Conservation (phyloP, 108 stramenopile species). For the Skeletonema marinoi region DNA sequence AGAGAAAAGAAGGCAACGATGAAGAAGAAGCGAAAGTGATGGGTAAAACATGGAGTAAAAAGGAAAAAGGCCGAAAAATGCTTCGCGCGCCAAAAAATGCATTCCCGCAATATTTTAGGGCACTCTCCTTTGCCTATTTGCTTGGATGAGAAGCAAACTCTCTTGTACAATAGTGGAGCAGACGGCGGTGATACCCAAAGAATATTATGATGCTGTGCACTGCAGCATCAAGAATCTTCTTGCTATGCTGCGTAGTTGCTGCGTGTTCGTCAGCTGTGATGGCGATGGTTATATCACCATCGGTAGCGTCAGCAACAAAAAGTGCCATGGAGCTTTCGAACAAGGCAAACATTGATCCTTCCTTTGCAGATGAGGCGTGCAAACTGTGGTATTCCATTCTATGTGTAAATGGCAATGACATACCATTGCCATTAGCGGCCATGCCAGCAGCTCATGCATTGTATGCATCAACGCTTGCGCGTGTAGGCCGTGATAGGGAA, state of each 20-base stretch:
- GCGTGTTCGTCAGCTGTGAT: not conserved
- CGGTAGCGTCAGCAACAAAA: not conserved
- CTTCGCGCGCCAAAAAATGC: no score
- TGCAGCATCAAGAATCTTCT: no score
- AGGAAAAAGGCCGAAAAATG: no score
- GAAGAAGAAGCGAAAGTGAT: no score
- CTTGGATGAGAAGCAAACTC: no score
- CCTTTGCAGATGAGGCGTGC: slow-evolving; percentile 28
- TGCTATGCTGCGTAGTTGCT: not conserved
- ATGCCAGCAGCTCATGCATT: slow-evolving; percentile 39
- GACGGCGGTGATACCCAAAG: no score
- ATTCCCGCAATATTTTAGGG: no score
- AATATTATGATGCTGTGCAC: no score
- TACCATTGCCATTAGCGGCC: slow-evolving; percentile 4
- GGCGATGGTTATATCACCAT: slow-evolving; percentile 1
- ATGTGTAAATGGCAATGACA: not conserved
- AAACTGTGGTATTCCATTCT: slow-evolving; percentile 31
- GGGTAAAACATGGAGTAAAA: no score
- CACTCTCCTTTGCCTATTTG: no score
- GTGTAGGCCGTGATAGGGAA: slow-evolving; percentile 61
- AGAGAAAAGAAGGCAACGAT: no score
- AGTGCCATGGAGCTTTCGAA: slow-evolving; percentile 21
- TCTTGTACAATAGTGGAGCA: no score
- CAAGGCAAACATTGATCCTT: slow-evolving; percentile 31
- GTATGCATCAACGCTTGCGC: slow-evolving; percentile 61